A percentile compares a stretch with the other conserved stretches of the same genome.
phyloP scores from a whole-genome alignment of 2,329 filamentous ascomycete species.

The Paradendryphiella salina region DNA sequence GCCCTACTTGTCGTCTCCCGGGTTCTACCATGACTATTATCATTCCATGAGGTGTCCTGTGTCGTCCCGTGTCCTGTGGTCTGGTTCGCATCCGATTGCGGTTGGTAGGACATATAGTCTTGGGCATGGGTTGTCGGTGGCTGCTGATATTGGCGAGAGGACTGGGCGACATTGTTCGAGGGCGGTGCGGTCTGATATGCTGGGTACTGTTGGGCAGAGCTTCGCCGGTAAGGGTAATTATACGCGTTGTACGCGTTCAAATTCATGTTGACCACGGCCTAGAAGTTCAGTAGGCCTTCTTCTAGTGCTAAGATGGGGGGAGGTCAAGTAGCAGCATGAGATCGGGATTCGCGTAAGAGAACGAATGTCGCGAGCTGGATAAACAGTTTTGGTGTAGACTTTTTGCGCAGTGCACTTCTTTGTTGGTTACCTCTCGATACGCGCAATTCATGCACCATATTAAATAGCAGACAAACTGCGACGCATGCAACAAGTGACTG shows the following conservation, averaged over 20 bases:
- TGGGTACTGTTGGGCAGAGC: conserved; percentile 34
- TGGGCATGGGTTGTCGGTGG: conserved; percentile 26
- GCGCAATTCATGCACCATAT: background rate
- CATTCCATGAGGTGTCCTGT: conserved; percentile 31
- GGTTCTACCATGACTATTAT: conserved; percentile 29
- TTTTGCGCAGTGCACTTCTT: background rate
- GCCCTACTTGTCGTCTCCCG: conserved; percentile 36
- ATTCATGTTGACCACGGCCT: conserved; percentile 24
- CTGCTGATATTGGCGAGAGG: conserved; percentile 34
- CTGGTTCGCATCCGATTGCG: conserved; percentile 27
- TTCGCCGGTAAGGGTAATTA: conserved; percentile 36
- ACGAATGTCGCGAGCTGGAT: background rate
- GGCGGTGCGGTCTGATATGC: conserved; percentile 32
- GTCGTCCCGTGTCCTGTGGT: conserved; percentile 23
- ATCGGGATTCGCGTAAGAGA: conserved; percentile 5
- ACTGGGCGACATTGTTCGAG: conserved; percentile 29
- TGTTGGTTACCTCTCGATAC: background rate
- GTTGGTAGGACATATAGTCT: conserved; percentile 36
- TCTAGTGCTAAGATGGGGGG: conserved; percentile 6
- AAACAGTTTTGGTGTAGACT: no score
- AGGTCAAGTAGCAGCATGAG: conserved; percentile 9
- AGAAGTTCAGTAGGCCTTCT: conserved; percentile 5
- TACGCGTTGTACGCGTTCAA: conserved; percentile 35
- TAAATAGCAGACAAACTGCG: background rate
- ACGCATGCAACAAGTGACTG: conserved; percentile 13